Percentiles rank a stretch among this genome's conserved stretches.
These are phyloP conservation scores for Cercospora zeina DNA, from an alignment of 2,329 filamentous ascomycete species.

Conservation along the genomic window DNA sequence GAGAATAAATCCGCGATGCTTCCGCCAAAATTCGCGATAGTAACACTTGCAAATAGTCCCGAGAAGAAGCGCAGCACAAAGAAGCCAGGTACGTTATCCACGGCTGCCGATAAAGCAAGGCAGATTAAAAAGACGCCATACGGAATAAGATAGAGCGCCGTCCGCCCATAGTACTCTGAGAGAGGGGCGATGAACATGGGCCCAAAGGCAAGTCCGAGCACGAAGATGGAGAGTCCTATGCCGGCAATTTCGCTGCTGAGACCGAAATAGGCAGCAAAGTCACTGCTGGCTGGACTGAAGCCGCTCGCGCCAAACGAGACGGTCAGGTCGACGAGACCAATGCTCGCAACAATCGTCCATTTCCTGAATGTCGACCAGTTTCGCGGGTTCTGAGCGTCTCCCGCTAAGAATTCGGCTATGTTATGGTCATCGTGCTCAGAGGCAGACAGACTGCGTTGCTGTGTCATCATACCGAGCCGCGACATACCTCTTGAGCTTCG, in stretches of 20 bases:
- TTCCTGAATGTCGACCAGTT: slow-evolving; percentile 49
- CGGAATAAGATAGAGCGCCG: slow-evolving; percentile 47
- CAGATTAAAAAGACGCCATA: slow-evolving; percentile 48
- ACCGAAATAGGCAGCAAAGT: slow-evolving; percentile 47
- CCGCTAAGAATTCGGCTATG: slow-evolving; percentile 37
- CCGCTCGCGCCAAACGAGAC: slow-evolving; percentile 48
- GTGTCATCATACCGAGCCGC: slow-evolving; percentile 11
- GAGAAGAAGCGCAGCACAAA: slow-evolving; percentile 48
- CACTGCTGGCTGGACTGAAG: slow-evolving; percentile 48
- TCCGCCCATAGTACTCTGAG: slow-evolving; percentile 49
- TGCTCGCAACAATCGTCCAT: slow-evolving; percentile 51
- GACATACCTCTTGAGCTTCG: slow-evolving; percentile 3
- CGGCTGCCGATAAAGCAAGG: slow-evolving; percentile 48
- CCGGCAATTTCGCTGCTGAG: slow-evolving; percentile 47
- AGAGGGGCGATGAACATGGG: slow-evolving; percentile 50
- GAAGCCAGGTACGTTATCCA: slow-evolving; percentile 45
- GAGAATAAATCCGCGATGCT: slow-evolving; percentile 54
- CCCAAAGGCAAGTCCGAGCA: slow-evolving; percentile 51
- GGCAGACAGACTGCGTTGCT: not conserved
- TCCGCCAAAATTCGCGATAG: slow-evolving; percentile 53
- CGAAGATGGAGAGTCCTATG: slow-evolving; percentile 50
- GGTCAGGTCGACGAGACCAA: slow-evolving; percentile 35
- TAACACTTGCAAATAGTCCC: slow-evolving; percentile 51
- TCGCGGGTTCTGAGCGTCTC: slow-evolving; percentile 48
- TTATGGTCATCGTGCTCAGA: not conserved